Percentiles rank a stretch among this genome's conserved stretches.
phyloP scores from a whole-genome alignment of 192 early-diverging fungal genomes.

The Podila clonocystis region DNA sequence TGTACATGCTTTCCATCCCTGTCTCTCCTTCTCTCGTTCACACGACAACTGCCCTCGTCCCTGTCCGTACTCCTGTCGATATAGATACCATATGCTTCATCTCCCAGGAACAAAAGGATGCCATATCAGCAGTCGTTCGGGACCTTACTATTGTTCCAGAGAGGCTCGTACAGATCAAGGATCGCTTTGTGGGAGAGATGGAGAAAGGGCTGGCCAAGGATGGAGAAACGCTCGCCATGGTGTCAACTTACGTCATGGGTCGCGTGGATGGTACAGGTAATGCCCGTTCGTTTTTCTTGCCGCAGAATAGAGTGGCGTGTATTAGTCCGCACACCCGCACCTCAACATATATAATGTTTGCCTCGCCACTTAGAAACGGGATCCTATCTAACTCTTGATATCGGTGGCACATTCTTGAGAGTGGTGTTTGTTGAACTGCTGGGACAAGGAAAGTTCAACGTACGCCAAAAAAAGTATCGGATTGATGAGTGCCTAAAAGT shows the following conservation, averaged over 20 bases:
- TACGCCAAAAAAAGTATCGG: conserved; percentile 73
- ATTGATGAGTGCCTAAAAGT: conserved; percentile 67
- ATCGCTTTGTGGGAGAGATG: conserved; percentile 69
- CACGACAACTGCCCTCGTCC: too few relatives aligned
- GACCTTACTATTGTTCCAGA: conserved; percentile 62
- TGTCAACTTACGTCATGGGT: conserved; percentile 81
- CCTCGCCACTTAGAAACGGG: conserved; percentile 79
- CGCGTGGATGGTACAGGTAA: conserved; percentile 18
- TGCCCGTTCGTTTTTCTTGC: too few relatives aligned
- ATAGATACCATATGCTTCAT: conserved; percentile 3
- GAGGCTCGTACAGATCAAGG: conserved; percentile 61
- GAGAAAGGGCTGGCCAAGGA: conserved; percentile 63
- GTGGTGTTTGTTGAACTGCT: conserved; percentile 82
- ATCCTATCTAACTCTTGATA: conserved; percentile 83
- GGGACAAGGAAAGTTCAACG: conserved; percentile 74
- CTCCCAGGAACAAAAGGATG: conserved; percentile 56
- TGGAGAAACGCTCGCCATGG: conserved; percentile 76
- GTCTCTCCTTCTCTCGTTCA: too few relatives aligned
- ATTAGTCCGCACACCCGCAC: neutral
- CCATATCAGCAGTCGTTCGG: conserved; percentile 53
- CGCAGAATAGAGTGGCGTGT: too few relatives aligned
- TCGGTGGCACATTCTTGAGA: conserved; percentile 91
- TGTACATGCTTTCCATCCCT: too few relatives aligned
- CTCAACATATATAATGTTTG: neutral
- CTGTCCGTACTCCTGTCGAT: too few relatives aligned